Conservation (phyloP, 768 basidiomycete genomes). For the Suillus cothurnatus region DNA sequence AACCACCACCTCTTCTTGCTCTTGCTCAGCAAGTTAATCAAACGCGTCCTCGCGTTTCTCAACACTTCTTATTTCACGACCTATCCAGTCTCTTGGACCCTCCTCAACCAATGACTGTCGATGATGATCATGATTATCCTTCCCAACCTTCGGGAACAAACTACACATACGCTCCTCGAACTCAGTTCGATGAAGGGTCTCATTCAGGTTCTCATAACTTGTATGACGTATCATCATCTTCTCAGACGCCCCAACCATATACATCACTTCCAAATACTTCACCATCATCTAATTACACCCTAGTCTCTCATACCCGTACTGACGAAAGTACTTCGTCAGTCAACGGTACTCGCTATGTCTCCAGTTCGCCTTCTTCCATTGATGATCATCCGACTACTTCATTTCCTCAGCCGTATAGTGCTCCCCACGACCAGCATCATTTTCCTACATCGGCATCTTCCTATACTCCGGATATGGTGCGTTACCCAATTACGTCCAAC, state of each 20-base stretch:
- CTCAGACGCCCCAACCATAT: constrained; percentile 17
- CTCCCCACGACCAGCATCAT: constrained; percentile 47
- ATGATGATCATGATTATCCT: constrained; percentile 34
- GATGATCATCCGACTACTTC: constrained; percentile 41
- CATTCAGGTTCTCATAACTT: constrained; percentile 35
- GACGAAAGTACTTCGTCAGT: constrained; percentile 15
- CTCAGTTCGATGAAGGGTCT: constrained; percentile 33
- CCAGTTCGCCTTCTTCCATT: constrained; percentile 48
- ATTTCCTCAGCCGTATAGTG: constrained; percentile 43
- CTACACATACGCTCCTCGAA: constrained; percentile 35
- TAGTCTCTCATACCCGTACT: constrained; percentile 22
- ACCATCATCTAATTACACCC: constrained; percentile 22
- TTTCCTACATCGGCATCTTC: constrained; percentile 46
- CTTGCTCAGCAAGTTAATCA: constrained; percentile 4
- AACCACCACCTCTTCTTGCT: constrained; percentile 27
- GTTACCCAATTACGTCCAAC: constrained; percentile 36
- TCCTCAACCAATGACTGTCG: constrained; percentile 36
- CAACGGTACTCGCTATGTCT: constrained; percentile 23
- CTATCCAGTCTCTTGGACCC: constrained; percentile 25
- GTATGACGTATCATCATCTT: constrained; percentile 28
- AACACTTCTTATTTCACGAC: constrained; percentile 24
- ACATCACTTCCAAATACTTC: constrained; percentile 19
- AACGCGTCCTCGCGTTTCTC: constrained; percentile 17
- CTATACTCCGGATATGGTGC: constrained; percentile 41
- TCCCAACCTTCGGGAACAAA: constrained; percentile 40